Evolutionary conservation across 345 rosid species (phyloP).

Genomic region (Moringa oleifera): DNA sequence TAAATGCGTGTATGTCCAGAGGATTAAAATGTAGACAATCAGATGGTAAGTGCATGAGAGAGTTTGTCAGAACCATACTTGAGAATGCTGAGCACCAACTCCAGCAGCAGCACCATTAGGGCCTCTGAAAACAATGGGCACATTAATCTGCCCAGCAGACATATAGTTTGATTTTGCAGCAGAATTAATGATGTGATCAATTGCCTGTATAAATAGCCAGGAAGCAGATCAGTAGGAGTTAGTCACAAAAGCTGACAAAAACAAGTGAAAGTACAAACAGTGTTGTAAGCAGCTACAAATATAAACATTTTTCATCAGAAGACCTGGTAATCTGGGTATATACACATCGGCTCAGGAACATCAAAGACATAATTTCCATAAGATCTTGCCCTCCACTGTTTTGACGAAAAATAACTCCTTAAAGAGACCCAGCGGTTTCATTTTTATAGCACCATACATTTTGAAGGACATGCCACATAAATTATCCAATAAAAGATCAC

Average conservation of each 20-base stretch:
- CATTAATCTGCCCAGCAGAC: conserved; percentile 63
- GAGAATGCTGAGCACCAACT: conserved; percentile 86
- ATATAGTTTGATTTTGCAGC: conserved; percentile 66
- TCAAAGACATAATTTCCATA: neutral
- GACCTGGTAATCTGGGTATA: neutral
- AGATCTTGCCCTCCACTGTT: neutral
- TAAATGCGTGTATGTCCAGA: neutral
- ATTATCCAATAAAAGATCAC: too few relatives aligned
- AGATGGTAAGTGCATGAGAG: neutral
- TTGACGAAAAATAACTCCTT: too few relatives aligned
- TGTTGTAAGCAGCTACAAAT: too few relatives aligned
- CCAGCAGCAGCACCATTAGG: conserved; percentile 89
- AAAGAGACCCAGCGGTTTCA: too few relatives aligned
- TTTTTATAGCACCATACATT: too few relatives aligned
- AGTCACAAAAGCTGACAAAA: neutral
- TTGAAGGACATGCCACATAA: too few relatives aligned
- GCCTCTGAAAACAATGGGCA: conserved; percentile 70
- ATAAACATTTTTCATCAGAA: neutral
- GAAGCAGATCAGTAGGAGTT: neutral
- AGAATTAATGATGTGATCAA: conserved; percentile 71
- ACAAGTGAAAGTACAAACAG: neutral
- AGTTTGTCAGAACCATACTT: conserved; percentile 22
- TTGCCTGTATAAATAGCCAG: conserved; percentile 40
- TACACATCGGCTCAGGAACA: neutral
- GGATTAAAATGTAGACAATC: neutral